Percentiles rank a stretch among this genome's conserved stretches.
These are phyloP conservation scores for Phytomonas serpens DNA, from an alignment of 208 protist species.

Conservation along the genomic window DNA sequence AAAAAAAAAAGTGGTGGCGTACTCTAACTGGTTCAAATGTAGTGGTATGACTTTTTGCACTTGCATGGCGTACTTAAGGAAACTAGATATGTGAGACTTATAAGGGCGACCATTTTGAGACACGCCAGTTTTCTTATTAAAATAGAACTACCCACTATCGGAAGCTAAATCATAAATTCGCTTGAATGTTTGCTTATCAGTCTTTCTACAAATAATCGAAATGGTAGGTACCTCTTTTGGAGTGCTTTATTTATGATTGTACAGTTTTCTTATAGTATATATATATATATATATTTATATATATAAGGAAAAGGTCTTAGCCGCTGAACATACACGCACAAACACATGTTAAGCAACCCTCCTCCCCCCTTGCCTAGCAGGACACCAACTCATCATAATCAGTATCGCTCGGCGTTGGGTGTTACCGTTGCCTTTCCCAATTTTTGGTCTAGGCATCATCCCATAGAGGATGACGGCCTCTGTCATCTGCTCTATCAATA, in stretches of 20 bases:
- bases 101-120: background rate
- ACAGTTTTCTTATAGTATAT: constrained; percentile 8
- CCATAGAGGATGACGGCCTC: constrained; percentile 78
- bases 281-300: constrained; percentile 9
- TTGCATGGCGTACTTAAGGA: background rate
- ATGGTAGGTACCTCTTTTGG: background rate
- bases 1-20: constrained; percentile 7
- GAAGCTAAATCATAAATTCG: background rate
- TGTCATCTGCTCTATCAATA: constrained; percentile 75
- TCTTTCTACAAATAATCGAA: background rate
- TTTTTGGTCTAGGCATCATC: constrained; percentile 75
- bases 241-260: background rate
- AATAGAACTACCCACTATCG: background rate
- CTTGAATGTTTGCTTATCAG: background rate
- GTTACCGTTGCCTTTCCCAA: constrained; percentile 53
- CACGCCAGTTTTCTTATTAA: background rate
- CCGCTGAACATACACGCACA: constrained; percentile 5
- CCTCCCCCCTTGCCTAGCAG: background rate
- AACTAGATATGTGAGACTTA: background rate
- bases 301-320: background rate
- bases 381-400: constrained; percentile 3
- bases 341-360: constrained; percentile 11
- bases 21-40: background rate
- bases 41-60: background rate
- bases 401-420: constrained; percentile 16